These are phyloP conservation scores for Eutypa lata DNA, from an alignment of 2,329 filamentous ascomycete genomes.

Conservation along the genomic window DNA sequence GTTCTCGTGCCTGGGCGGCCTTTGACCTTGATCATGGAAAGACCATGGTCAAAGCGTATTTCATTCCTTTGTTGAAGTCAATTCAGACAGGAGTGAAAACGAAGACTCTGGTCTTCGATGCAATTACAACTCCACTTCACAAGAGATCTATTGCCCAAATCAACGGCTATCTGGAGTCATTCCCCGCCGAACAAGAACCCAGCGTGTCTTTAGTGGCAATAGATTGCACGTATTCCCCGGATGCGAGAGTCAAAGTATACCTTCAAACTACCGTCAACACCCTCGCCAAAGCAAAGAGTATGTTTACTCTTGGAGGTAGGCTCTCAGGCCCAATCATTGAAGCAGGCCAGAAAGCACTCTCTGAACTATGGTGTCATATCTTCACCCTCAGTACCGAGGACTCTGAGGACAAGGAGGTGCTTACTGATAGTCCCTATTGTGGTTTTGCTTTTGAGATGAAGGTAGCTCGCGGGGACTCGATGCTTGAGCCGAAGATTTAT, in stretches of 20 bases:
- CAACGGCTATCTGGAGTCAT: conserved; percentile 1
- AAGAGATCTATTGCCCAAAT: background rate
- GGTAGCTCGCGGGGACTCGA: background rate
- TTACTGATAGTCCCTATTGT: background rate
- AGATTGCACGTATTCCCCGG: conserved; percentile 4
- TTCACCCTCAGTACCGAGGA: conserved; percentile 1
- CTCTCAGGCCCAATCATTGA: background rate
- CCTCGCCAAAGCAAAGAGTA: conserved; percentile 3
- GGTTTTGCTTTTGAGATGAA: conserved; percentile 4
- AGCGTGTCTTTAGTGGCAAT: too few species aligned
- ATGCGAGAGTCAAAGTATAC: conserved; percentile 7
- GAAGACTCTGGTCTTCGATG: conserved; percentile 3
- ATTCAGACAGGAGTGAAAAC: background rate
- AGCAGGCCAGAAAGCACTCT: background rate
- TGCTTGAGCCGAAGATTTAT: conserved; percentile 8
- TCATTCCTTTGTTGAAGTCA: conserved; percentile 1
- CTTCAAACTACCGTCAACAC: background rate
- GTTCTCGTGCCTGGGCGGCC: conserved; percentile 2
- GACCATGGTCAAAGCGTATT: conserved; percentile 8
- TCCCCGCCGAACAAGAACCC: too few species aligned
- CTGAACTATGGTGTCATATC: conserved; percentile 1
- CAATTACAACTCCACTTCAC: too few species aligned
- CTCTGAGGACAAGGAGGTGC: background rate
- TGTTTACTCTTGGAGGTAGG: conserved; percentile 3
- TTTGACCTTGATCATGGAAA: conserved; percentile 9